These are phyloP conservation scores for Wickerhamiella sergipiensis DNA, from an alignment of 805 yeast genomes.

Conservation along the genomic window DNA sequence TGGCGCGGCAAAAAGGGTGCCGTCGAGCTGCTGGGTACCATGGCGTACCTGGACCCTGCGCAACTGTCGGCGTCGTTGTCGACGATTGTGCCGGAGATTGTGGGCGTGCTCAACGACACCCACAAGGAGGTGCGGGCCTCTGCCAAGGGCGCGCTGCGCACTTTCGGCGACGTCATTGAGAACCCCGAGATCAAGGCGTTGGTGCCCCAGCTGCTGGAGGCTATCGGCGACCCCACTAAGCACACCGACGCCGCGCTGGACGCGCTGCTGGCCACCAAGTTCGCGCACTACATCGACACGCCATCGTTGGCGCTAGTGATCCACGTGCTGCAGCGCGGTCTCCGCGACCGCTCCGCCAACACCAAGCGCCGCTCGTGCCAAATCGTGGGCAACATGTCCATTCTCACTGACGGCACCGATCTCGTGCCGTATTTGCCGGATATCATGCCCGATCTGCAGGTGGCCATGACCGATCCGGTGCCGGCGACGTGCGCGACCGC, in stretches of 20 bases:
- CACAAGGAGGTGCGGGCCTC: conserved; percentile 96
- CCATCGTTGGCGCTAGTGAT: conserved; percentile 92
- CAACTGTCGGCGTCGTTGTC: conserved; percentile 84
- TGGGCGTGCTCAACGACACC: conserved; percentile 83
- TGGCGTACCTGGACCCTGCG: conserved; percentile 94
- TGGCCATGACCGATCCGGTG: conserved; percentile 97
- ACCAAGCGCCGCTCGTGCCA: conserved; percentile 92
- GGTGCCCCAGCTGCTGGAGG: conserved; percentile 76
- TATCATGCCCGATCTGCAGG: conserved; percentile 69
- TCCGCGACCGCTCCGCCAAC: conserved; percentile 85
- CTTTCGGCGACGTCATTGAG: conserved; percentile 93
- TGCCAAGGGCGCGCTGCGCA: conserved; percentile 74
- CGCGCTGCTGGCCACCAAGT: conserved; percentile 74
- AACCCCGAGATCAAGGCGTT: conserved; percentile 92
- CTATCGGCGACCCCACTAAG: conserved; percentile 92
- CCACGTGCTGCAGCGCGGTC: conserved; percentile 90
- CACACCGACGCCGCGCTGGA: conserved; percentile 81
- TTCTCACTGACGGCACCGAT: conserved; percentile 80
- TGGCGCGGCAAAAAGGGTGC: conserved; percentile 98
- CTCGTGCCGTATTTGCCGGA: conserved; percentile 69
- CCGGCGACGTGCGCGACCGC: conserved; percentile 96
- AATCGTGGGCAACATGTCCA: conserved; percentile 97
- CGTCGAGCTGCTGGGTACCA: conserved; percentile 87
- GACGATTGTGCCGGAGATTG: conserved; percentile 89
- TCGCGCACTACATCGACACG: conserved; percentile 95